Percentiles rank a stretch among this genome's conserved stretches.
Conservation (phyloP, 2,329 filamentous ascomycete species). For the Pyrenophora tritici-repentis region DNA sequence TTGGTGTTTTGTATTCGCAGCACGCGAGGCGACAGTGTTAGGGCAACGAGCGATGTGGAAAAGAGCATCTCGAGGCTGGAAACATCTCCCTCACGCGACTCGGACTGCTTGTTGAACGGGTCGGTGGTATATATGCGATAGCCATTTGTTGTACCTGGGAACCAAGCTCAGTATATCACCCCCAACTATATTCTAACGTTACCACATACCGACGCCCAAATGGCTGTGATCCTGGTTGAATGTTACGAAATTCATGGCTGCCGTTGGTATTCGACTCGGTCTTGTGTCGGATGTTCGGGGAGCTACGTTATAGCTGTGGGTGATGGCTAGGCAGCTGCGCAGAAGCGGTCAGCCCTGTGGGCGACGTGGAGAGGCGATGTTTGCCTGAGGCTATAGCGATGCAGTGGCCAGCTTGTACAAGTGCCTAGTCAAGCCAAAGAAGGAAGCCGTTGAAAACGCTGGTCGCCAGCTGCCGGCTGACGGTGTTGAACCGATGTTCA, state of each 20-base stretch:
- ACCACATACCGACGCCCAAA: slow-evolving; percentile 80
- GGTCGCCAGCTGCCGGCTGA: slow-evolving; percentile 11
- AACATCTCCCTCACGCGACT: slow-evolving; percentile 92
- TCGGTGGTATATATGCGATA: slow-evolving; percentile 98
- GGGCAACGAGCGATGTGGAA: slow-evolving; percentile 91
- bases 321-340: slow-evolving; percentile 20
- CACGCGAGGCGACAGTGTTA: slow-evolving; percentile 88
- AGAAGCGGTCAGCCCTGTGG: slow-evolving; percentile 14
- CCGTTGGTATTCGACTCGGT: slow-evolving; percentile 21
- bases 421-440: not conserved
- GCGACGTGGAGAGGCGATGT: slow-evolving; percentile 11
- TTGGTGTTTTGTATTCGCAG: slow-evolving; percentile 98
- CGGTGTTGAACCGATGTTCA: slow-evolving; percentile 6
- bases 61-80: slow-evolving; percentile 98
- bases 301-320: slow-evolving; percentile 10
- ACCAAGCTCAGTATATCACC: slow-evolving; percentile 13
- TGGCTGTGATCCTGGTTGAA: slow-evolving; percentile 99
- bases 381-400: slow-evolving; percentile 2
- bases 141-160: slow-evolving; percentile 81
- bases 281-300: slow-evolving; percentile 6
- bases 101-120: slow-evolving; percentile 92
- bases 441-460: slow-evolving; percentile 2
- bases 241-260: slow-evolving; percentile 90
- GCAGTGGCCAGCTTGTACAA: slow-evolving; percentile 18
- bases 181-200: too few relatives aligned